Conservation (phyloP, 2,329 filamentous ascomycete genomes). For the Hirsutella thompsonii region DNA sequence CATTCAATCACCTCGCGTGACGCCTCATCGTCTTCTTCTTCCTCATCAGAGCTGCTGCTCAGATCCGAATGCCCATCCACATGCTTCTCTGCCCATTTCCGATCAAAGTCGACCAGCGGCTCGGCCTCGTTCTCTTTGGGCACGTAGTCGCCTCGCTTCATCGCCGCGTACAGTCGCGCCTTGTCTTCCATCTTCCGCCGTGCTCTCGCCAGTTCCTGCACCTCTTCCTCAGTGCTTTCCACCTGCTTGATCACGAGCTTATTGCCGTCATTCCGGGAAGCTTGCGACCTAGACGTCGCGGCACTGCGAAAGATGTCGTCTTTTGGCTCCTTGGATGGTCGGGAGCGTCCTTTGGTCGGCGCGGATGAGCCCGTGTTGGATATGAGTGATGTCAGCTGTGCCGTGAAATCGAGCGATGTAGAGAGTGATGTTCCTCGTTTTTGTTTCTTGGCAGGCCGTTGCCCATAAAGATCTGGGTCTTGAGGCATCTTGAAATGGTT, state of each 20-base stretch:
- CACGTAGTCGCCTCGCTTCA: conserved; percentile 84
- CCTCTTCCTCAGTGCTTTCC: conserved; percentile 46
- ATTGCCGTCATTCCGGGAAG: conserved; percentile 29
- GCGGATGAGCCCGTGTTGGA: conserved; percentile 33
- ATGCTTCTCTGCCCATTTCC: conserved; percentile 70
- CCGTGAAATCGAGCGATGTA: conserved; percentile 72
- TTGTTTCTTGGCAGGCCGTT: conserved; percentile 55
- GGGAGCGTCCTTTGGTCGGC: conserved; percentile 26
- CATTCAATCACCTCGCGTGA: conserved; percentile 61
- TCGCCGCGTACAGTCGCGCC: conserved; percentile 70
- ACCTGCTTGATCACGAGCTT: conserved; percentile 39
- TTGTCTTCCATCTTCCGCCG: conserved; percentile 83
- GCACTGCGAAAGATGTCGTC: conserved; percentile 29
- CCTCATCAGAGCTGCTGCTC: conserved; percentile 26
- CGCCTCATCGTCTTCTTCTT: conserved; percentile 28
- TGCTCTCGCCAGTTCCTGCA: conserved; percentile 55
- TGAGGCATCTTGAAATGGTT: conserved; percentile 34
- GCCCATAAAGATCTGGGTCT: conserved; percentile 66
- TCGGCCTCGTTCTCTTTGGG: conserved; percentile 50
- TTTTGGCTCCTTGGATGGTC: conserved; percentile 32
- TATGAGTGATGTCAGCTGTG: conserved; percentile 74
- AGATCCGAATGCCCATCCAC: conserved; percentile 17
- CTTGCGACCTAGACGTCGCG: conserved; percentile 11
- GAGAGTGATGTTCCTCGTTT: conserved; percentile 59
- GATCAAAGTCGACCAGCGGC: conserved; percentile 81